Base-by-base conservation (phyloP, 148 eudicot genomes). In the Gaultheria prostrata region DNA sequence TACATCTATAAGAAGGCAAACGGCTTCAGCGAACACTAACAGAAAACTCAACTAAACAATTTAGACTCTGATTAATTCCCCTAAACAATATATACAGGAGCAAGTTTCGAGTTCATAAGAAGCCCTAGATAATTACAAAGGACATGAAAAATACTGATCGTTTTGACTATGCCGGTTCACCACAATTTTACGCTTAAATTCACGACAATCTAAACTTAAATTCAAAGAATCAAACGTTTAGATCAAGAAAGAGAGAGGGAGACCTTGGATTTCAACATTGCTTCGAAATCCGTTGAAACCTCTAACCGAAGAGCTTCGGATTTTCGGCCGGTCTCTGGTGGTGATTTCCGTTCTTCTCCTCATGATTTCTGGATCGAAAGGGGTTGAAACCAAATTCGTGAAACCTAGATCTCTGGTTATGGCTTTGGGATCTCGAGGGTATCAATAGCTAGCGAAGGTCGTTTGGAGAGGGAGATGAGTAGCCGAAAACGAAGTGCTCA, bases 1-100 rank as follows among this genome's bases (percentile, higher is more conserved):
- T 79, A 81, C 79, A 56, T 83, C 92, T 86, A 76, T 26, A 50
- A 82, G 17, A 88, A 70, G 82, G 24, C 26, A 49, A 82, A 26
- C n/a, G 12, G 17, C 61, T 18, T 48, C 49, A 72, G 75, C 30
- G 4, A 73, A 6, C 11, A 61, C 56, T 10, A 76, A 80, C 17
- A 5, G 0, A 73, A 3, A 18, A 65, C 26, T 65, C 33, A 65
- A 24, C 71, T 12, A 26, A 65, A 26, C 30, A 65, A 26, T 8
- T 50, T 20, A 56, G 61, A 15, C 6, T 28, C 49, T 13, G 45
- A 86, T 72, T 30, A 76, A 26, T 35, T 35, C 26, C n/a, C 49
- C 24, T 3, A 73, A 15, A 35, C 32, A 70, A 70, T 70, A 28
- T 39, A 70, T 18, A 39, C 24, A 35, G 24, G 50, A 3, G 11